phyloP scores from a whole-genome alignment of 2,329 filamentous ascomycete species.

The Calonectria pseudoreteaudii region DNA sequence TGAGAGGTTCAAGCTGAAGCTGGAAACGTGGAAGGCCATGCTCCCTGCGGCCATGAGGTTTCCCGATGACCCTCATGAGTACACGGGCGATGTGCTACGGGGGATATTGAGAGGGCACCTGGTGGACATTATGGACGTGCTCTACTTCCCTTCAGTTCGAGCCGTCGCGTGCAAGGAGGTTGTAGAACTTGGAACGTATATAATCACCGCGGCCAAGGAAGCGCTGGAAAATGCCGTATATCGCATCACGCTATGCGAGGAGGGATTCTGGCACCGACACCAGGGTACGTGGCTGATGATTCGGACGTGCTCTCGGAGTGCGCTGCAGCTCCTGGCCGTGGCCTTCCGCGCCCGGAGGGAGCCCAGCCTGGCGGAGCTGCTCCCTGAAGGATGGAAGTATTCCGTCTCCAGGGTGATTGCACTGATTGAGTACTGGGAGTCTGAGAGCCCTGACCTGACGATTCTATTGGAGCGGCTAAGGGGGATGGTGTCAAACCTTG shows the following conservation, averaged over 20 bases:
- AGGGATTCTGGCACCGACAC: conserved; percentile 36
- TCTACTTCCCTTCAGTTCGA: conserved; percentile 28
- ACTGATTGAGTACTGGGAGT: conserved; percentile 29
- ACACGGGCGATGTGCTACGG: conserved; percentile 12
- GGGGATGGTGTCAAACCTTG: conserved; percentile 11
- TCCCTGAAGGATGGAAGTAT: conserved; percentile 25
- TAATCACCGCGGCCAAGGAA: conserved; percentile 7
- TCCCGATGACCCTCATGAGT: conserved; percentile 1
- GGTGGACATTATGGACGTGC: conserved; percentile 27
- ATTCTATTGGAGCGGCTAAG: conserved; percentile 23
- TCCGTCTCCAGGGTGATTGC: conserved; percentile 23
- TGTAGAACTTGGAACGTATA: conserved; percentile 5
- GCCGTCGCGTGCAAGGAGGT: conserved; percentile 20
- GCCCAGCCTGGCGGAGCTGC: conserved; percentile 13
- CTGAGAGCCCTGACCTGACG: conserved; percentile 25
- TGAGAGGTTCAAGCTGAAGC: conserved; percentile 22
- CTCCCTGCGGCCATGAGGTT: conserved; percentile 25
- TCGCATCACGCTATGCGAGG: conserved; percentile 26
- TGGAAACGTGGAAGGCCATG: conserved; percentile 26
- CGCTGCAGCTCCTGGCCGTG: conserved; percentile 28
- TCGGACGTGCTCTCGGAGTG: conserved; percentile 33
- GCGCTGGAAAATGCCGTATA: conserved; percentile 25
- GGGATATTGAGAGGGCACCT: conserved; percentile 23
- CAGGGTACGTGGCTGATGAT: conserved; percentile 41
- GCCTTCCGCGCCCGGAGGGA: conserved; percentile 21